Percentiles rank a stretch among this genome's conserved stretches.
phyloP scores from a whole-genome alignment of 2,329 filamentous ascomycete species.

The Colletotrichum chrysophilum region DNA sequence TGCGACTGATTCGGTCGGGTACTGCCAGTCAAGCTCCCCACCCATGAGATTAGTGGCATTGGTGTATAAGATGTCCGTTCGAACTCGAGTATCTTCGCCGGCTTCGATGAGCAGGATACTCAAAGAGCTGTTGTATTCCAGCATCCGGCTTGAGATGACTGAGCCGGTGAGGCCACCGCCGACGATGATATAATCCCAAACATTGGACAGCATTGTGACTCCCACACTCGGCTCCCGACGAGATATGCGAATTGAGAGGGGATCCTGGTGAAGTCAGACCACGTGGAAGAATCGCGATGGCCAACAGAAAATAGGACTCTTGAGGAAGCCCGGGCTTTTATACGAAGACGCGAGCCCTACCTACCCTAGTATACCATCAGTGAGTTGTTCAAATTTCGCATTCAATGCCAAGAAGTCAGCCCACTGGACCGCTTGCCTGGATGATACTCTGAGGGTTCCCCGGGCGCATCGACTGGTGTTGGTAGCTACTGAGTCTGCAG shows the following conservation, averaged over 20 bases:
- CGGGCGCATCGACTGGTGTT: not conserved
- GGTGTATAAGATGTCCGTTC: conserved; percentile 4
- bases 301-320: not conserved
- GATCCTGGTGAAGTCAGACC: not conserved
- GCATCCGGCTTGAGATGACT: conserved; percentile 38
- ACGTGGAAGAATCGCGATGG: not conserved
- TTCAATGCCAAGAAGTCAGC: not conserved
- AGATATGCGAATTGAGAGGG: not conserved
- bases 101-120: conserved; percentile 44
- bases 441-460: not conserved
- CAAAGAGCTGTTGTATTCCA: conserved; percentile 23
- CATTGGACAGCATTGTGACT: not conserved
- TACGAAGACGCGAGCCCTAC: not conserved
- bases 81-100: conserved; percentile 24
- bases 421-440: not conserved
- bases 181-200: conserved; percentile 39
- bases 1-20: conserved; percentile 31
- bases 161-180: conserved; percentile 41
- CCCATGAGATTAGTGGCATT: conserved; percentile 10
- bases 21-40: conserved; percentile 38
- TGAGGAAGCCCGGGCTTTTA: not conserved
- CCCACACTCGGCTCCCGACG: no score
- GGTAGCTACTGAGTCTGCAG: not conserved
- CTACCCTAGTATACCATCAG: not conserved
- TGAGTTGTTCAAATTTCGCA: not conserved